Base-by-base conservation (phyloP, 2,329 filamentous ascomycete genomes). In the Nemania sp. region DNA sequence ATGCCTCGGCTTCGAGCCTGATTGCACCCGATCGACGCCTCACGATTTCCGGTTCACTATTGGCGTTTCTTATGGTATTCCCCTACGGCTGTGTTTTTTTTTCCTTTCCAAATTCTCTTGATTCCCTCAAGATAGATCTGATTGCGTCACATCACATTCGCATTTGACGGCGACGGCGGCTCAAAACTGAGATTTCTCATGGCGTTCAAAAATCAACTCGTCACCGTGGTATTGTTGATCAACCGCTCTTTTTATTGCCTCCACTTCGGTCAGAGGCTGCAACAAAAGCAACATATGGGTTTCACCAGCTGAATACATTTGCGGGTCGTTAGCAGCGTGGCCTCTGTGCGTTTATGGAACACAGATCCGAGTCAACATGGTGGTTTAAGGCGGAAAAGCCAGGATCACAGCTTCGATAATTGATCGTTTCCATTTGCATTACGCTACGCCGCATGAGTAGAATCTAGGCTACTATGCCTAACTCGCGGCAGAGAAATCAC, bases 121-220 rank as follows among this genome's bases (percentile, higher is more conserved):
- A 34, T 61, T 37, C n/a, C 28, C 4, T 31, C 62, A 52, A 62
- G 56, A 68, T 70, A 70, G 67, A 70, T 62, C 57, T 55, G 56
- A 55, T 59, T 59, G 59, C 60, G 54, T 50, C 61, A 34, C 60
- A 60, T 62, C 57, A 56, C 44, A 57, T 59, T 67, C 65, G 66
- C 66, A 67, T 67, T 63, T 61, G 61, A 60, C 49, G 66, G 57
- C 65, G 64, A 56, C 45, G 64, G 67, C 53, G 65, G 66, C 44
- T 51, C 65, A 69, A 68, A 69, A 56, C 59, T 59, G 52, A 60
- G 64, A 59, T 54, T 65, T 62, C 44, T 55, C 57, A 50, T 51
- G 67, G 67, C 67, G 66, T 68, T 69, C 52, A 59, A 66, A 68
- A 69, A 48, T 14, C 52, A 64, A 59, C 58, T 52, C 31, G 26